Evolutionary conservation across 1,139 yeast genomes (phyloP), one percentile per base, ranked within the genome.

Genomic region (Geotrichum australiense): DNA sequence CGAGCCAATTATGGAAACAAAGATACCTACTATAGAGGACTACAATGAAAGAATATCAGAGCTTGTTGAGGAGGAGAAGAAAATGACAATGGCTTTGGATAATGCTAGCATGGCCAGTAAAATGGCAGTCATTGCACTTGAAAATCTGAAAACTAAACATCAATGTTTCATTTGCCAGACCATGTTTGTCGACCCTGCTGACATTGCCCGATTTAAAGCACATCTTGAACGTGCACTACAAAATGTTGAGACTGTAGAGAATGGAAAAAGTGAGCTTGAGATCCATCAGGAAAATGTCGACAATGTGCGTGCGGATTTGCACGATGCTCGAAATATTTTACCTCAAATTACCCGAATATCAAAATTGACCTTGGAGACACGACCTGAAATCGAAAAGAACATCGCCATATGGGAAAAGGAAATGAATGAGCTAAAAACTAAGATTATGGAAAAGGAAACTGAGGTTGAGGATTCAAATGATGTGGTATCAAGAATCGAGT

Each of bases 401-500:
- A 42, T 41, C 14, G 39, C 45, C 1, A 37, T 43, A 2, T 48
- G 58, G 6, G 52, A 53, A 11, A 5, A 43, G 10, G 53, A 53
- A 7, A 39, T 54, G 30, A 41, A 40, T 4, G 54, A 56, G 3
- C 33, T 55, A 12, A 39, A 50, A 11, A 42, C 25, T 28, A 34
- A 11, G 8, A 24, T 18, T 7, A 33, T 32, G 10, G 31, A 27
- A 5, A 23, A 31, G 26, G 40, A 35, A 11, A 12, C 39, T 5
- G 35, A 18, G 8, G 19, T 34, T 2, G 39, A 43, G 19, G 45
- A 46, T 22, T 32, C 37, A 3, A 27, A 47, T 26, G 47, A 46
- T 3, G 42, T 44, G 18, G 43, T 54, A 12, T 47, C 42, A 14
- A 58, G 54, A 1, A 49, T 65, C 7, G 62, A 65, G 5, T 37